Evolutionary conservation across 1,284 basidiomycete genomes (phyloP).

Genomic region (Puccinia polysora): DNA sequence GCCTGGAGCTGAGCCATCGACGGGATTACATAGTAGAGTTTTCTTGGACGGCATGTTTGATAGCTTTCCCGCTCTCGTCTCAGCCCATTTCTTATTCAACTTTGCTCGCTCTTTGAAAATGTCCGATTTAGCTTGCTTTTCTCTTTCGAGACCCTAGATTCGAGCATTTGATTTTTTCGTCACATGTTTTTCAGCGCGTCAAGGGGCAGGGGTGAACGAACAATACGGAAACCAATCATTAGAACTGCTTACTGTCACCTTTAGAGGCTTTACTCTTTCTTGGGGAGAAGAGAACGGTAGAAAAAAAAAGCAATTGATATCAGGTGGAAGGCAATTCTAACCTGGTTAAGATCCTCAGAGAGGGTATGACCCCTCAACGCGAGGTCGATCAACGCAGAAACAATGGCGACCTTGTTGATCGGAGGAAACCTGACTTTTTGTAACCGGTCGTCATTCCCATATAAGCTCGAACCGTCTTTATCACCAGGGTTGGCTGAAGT

Average conservation of each 20-base stretch:
- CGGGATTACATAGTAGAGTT: constrained; percentile 6
- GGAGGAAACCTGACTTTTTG: constrained; percentile 23
- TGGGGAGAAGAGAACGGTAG: neutral
- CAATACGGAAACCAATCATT: neutral
- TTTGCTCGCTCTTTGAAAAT: constrained; percentile 39
- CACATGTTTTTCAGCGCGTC: neutral
- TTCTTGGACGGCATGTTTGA: constrained; percentile 36
- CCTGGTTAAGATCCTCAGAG: constrained; percentile 40
- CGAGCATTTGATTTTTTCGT: too few relatives aligned
- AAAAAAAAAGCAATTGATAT: too few relatives aligned
- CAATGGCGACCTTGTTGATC: constrained; percentile 37
- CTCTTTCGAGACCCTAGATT: constrained; percentile 41
- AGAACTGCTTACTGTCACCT: neutral
- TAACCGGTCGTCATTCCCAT: constrained; percentile 20
- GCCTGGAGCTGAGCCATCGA: too few relatives aligned
- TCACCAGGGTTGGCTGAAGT: too few relatives aligned
- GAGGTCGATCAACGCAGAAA: constrained; percentile 33
- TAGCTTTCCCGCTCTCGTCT: constrained; percentile 34
- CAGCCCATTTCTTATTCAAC: constrained; percentile 38
- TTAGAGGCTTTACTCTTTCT: neutral
- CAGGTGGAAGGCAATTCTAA: too few relatives aligned
- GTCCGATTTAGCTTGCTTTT: constrained; percentile 38
- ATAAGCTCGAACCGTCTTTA: constrained; percentile 6
- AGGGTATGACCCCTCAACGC: constrained; percentile 36
- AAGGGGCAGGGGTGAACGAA: too few relatives aligned